Base-by-base conservation (phyloP, 2,329 filamentous ascomycete genomes). In the Colletotrichum chrysophilum region DNA sequence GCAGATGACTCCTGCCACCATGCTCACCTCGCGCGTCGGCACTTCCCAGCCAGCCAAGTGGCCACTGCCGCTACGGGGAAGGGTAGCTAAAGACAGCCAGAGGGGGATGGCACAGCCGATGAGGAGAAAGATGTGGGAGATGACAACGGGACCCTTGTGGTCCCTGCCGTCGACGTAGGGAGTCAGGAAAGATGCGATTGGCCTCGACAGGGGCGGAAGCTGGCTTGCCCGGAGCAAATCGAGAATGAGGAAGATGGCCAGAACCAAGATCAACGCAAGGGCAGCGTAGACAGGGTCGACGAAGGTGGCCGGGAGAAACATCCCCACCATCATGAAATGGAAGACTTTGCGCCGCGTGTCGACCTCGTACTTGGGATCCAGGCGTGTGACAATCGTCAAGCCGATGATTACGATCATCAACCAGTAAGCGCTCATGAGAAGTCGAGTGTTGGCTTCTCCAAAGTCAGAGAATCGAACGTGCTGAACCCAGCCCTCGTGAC, bases 331-430 rank as follows among this genome's bases (percentile, higher is more conserved):
- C 90, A 96, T 98, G 79, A 97, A 97, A 84, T 99, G 97, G 83
- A 99, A 99, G 28, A 98, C 95, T 84, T 99, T 99, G 66, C 97
- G 93, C 66, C 97, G 92, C 2, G 97, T 99, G 85, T 99, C 97
- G 62, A 99, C 96, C 85, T 98, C 96, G 78, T 94, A 96, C 66
- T 95, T 88, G 4, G 92, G 88, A 55, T 94, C 94, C 48, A 98
- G 90, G 56, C 89, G 91, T 68, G 97, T 91, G 9, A 98, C 95
- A 5, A 94, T 88, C 12, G 92, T 86, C 43, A 98, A 89, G 1
- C 96, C 97, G 2, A 92, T 82, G 18, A 91, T 82, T 18, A 98
- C 89, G 70, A 97, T 91, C 5, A 85, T 79, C 1, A 93, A 78
- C 88, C 94, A 98, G 87, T 98, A 98, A 5, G 84, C 91, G 71